Base-by-base conservation (phyloP, 371 early-diverging fungal species). In the Mortierella sp. region DNA sequence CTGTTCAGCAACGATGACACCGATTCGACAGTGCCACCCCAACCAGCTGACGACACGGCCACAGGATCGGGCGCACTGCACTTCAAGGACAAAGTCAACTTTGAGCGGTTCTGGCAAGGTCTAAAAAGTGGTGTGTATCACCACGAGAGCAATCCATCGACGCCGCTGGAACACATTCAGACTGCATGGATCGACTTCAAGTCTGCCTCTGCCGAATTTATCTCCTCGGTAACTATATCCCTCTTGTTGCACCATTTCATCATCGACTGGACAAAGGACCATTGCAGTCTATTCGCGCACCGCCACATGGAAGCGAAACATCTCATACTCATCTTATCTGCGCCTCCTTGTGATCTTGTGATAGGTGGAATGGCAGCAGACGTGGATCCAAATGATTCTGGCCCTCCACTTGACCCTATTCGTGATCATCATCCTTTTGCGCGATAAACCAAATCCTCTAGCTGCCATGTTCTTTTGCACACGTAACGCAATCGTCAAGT, bases 331-430 rank as follows among this genome's bases (percentile, higher is more conserved):
- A 47, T 24, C 27, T 9, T 49, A 16, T 24, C 31, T 39, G 49
- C 47, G 58, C 46, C 28, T 16, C 9, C 25, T 39, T 37, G 22
- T 19, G 39, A 13, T 40, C 17, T 28, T 29, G 10, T n/a, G 13
- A 2, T 47, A 74, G 76, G 58, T 74, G 43, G 68, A 74, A 43
- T 74, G 76, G 76, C 60, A 64, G 19, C 76, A 74, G 56, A 67
- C 63, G 4, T 74, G 76, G 76, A 74, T 74, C 40, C 76, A 67
- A 50, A 45, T 64, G 54, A 62, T 74, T 28, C 50, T 74, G 43
- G 55, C 61, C 0, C 19, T 74, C 44, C 76, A 74, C 31, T 19
- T 68, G 47, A 24, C 34, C 40, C 25, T 74, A 51, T 74, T 74
- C 27, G 19, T 67, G 6, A 28, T 34, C n/a, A 68, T 74, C 28